Evolutionary conservation across 495 filamentous ascomycete species (phyloP), one percentile per base, ranked within the genome.

Genomic region (Annulohypoxylon moriforme): DNA sequence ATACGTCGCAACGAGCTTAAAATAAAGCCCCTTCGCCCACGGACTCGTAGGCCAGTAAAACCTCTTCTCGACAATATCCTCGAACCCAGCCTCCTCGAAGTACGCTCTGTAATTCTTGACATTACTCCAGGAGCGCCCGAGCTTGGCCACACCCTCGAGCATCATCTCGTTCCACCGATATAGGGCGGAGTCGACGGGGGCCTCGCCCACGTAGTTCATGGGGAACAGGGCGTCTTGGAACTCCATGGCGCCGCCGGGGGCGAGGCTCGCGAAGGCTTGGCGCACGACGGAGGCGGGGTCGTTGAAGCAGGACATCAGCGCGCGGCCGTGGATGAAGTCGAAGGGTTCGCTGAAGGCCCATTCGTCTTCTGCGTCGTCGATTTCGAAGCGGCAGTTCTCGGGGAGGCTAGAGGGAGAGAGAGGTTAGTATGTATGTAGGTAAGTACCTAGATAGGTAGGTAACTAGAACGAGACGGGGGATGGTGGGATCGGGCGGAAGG

Each of bases 321-420:
- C 79, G 9, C 87, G 82, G 8, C 79, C 76, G 66, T 89, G 84
- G 61, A 89, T 83, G 68, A 83, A 85, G 75, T 89, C 82, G 69
- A 86, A 89, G 25, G 78, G 74, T n/a, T 79, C 69, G 42, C 66
- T 69, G 62, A 83, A 88, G 0, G 81, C 68, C 88, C 87, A 90
- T 3, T 82, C 76, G 38, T 85, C 83, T 71, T 88, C 87, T 1
- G 82, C 82, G 64, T 89, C 85, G 66, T 86, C 84, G 52, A 89
- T 81, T 24, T 85, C 69, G 73, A 89, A 89, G 20, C 59, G 71
- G 34, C 84, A 79, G 63, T 90, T 89, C 16, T 83, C 82, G 7
- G 88, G 86, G 10, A 85, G 53, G 50, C 80, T 79, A 44, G 20
- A 20, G 2, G 22, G n/a, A n/a, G n/a, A n/a, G n/a, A n/a, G n/a